Evolutionary conservation across 2,329 filamentous ascomycete species (phyloP).

Genomic region (Cladosporium sp.): DNA sequence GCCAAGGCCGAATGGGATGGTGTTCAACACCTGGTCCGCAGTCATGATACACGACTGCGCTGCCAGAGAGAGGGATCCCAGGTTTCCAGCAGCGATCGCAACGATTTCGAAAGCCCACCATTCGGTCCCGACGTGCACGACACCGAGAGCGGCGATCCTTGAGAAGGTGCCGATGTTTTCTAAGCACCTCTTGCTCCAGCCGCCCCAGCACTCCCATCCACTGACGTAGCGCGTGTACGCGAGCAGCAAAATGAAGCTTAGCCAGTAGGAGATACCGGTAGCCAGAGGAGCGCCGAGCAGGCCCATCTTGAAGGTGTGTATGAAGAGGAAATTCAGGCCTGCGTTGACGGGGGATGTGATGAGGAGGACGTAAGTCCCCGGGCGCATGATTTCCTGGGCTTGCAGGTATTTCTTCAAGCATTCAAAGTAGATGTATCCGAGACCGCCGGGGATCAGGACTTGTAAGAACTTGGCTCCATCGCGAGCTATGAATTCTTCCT

Average conservation of each 20-base stretch:
- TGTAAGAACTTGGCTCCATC: slow-evolving; percentile 70
- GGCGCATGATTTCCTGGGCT: slow-evolving; percentile 59
- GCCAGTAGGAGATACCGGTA: slow-evolving; percentile 81
- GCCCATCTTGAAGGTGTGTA: slow-evolving; percentile 66
- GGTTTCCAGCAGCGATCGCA: slow-evolving; percentile 71
- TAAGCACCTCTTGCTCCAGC: slow-evolving; percentile 61
- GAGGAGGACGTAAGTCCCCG: slow-evolving; percentile 59
- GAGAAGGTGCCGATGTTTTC: slow-evolving; percentile 67
- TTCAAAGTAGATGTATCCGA: slow-evolving; percentile 87
- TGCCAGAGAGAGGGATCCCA: slow-evolving; percentile 74
- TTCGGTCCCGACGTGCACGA: slow-evolving; percentile 79
- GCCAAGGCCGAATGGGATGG: slow-evolving; percentile 80
- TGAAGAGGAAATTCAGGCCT: slow-evolving; percentile 61
- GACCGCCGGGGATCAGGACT: slow-evolving; percentile 70
- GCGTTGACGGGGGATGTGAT: slow-evolving; percentile 59
- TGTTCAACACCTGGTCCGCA: slow-evolving; percentile 71
- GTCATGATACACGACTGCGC: slow-evolving; percentile 90
- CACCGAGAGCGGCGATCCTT: slow-evolving; percentile 68
- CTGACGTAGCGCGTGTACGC: slow-evolving; percentile 67
- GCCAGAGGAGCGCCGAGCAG: slow-evolving; percentile 77
- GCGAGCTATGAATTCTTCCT: slow-evolving; percentile 71
- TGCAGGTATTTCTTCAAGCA: slow-evolving; percentile 62
- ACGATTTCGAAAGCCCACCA: slow-evolving; percentile 97
- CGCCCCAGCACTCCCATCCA: slow-evolving; percentile 76
- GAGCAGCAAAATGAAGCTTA: slow-evolving; percentile 71